These are phyloP conservation scores for Sporodiniella umbellata DNA, from an alignment of 371 early-diverging fungal genomes.

Conservation along the genomic window DNA sequence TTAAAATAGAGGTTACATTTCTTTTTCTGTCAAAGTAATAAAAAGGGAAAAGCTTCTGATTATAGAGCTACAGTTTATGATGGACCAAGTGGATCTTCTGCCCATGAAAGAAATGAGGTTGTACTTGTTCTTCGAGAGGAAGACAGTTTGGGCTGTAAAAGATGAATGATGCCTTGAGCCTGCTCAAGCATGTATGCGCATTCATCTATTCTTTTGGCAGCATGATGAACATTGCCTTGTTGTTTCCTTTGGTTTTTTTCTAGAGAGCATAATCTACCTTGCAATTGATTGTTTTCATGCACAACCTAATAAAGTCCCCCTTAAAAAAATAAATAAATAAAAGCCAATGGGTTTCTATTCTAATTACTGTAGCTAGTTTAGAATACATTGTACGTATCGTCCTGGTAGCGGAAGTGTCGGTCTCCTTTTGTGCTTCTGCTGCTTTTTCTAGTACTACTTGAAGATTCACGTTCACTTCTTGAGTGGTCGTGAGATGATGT, in stretches of 20 bases:
- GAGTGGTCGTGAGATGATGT: constrained; percentile 53
- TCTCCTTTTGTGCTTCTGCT: constrained; percentile 52
- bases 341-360: constrained; percentile 54
- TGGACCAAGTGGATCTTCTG: constrained; percentile 17
- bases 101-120: constrained; percentile 13
- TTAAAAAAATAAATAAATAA: constrained; percentile 42
- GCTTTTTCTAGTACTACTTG: constrained; percentile 57
- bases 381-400: constrained; percentile 54
- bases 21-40: not conserved
- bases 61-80: constrained; percentile 15
- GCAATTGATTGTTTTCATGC: constrained; percentile 30
- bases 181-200: constrained; percentile 42
- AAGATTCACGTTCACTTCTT: constrained; percentile 63
- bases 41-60: constrained; percentile 14
- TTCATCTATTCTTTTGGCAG: constrained; percentile 35
- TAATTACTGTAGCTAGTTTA: constrained; percentile 49
- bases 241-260: constrained; percentile 32
- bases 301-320: constrained; percentile 23
- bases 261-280: constrained; percentile 26
- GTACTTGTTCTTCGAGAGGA: constrained; percentile 3
- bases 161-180: constrained; percentile 36
- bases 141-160: constrained; percentile 15
- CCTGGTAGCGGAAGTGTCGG: constrained; percentile 51
- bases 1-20: not conserved
- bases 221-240: constrained; percentile 29